Evolutionary conservation across 2,329 filamentous ascomycete genomes (phyloP), one percentile per base, ranked within the genome.

Genomic region (Exserohilum rostratum): DNA sequence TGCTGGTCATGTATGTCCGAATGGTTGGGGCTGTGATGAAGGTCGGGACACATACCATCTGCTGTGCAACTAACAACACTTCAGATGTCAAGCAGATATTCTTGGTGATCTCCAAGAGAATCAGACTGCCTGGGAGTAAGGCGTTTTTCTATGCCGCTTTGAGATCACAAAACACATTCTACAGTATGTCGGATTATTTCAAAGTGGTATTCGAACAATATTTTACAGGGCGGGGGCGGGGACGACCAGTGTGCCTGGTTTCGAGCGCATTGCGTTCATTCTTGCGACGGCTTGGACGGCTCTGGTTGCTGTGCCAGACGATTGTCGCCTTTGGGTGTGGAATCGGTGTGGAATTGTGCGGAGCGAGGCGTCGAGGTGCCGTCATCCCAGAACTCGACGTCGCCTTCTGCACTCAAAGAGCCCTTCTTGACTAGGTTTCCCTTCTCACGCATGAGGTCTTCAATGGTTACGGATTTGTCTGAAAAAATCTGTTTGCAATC

Each of bases 311-410:
- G 59, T 22, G 63, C 58, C 25, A 68, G 61, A 11, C 65, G 60
- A 22, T 67, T 60, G 11, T 66, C 66, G 31, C 62, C 62, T 29
- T 67, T 65, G 22, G 65, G 63, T 31, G 60, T 66, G 1, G 66
- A 63, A 27, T 71, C 62, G n/a, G 66, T 58, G 25, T 71, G 66
- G 50, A 73, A 75, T 9, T 71, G 65, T 20, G 72, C 63, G 2
- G 72, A 74, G 20, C 73, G 68, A 38, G 69, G 64, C 4, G 72
- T 74, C 6, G 62, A 62, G 12, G 78, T 77, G 13, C 87, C 86
- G 61, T 96, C 90, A 27, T 90, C 88, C 89, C 92, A 96, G 65
- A 97, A 95, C 74, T 98, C 93, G 43, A 97, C 79, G 71, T 96
- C 90, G n/a, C 91, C 91, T 62, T 93, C 87, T 62, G 87, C 85